Evolutionary conservation across 495 filamentous ascomycete species (phyloP).

Genomic region (Penicillium desertorum): DNA sequence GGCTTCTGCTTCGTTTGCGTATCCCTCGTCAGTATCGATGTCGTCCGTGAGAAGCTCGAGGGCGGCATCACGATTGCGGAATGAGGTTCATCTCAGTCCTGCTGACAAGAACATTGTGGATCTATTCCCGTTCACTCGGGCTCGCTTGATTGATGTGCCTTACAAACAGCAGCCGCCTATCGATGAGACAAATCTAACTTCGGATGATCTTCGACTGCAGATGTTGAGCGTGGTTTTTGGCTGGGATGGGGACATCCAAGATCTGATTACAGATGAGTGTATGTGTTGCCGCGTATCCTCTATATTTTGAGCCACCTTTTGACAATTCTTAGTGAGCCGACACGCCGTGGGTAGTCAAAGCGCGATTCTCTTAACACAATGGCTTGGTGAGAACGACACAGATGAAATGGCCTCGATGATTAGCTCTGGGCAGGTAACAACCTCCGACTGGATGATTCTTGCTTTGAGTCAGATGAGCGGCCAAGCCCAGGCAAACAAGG

Average conservation of each 20-base stretch:
- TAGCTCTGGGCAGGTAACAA: slow-evolving; percentile 76
- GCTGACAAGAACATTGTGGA: slow-evolving; percentile 58
- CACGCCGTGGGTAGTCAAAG: slow-evolving; percentile 71
- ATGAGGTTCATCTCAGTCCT: slow-evolving; percentile 73
- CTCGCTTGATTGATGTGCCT: slow-evolving; percentile 74
- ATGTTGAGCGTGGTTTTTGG: slow-evolving; percentile 96
- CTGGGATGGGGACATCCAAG: slow-evolving; percentile 84
- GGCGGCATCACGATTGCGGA: slow-evolving; percentile 69
- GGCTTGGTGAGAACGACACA: slow-evolving; percentile 83
- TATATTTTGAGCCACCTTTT: slow-evolving; percentile 1
- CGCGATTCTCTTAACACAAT: slow-evolving; percentile 79
- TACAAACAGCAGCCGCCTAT: slow-evolving; percentile 65
- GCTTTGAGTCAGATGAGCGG: slow-evolving; percentile 85
- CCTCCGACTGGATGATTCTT: slow-evolving; percentile 94
- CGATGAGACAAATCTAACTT: slow-evolving; percentile 65
- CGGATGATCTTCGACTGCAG: slow-evolving; percentile 81
- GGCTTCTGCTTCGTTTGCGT: slow-evolving; percentile 38
- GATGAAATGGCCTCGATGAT: slow-evolving; percentile 76
- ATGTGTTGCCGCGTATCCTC: slow-evolving; percentile 28
- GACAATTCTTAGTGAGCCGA: slow-evolving; percentile 52
- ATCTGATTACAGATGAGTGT: slow-evolving; percentile 81
- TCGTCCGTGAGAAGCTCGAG: slow-evolving; percentile 64
- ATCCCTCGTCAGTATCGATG: slow-evolving; percentile 58
- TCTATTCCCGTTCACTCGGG: slow-evolving; percentile 65
- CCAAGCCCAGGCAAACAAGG: slow-evolving; percentile 78